phyloP scores from a whole-genome alignment of 139 green algal genomes.

The Micromonas pusilla region DNA sequence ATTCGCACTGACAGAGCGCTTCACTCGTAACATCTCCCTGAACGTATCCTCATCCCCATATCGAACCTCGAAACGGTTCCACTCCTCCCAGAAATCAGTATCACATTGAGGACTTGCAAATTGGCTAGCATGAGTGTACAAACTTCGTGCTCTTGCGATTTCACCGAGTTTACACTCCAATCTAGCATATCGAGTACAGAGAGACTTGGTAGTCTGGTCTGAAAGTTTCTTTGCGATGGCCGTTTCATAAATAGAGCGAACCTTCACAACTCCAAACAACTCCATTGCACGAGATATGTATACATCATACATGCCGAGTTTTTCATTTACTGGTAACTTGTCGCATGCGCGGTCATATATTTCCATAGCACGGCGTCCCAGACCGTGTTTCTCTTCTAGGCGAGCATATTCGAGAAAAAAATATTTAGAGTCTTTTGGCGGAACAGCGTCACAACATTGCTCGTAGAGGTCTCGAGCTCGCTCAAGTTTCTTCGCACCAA shows the following conservation, averaged over 20 bases:
- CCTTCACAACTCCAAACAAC: slow-evolving; percentile 92
- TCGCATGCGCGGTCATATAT: slow-evolving; percentile 63
- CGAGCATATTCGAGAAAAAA: slow-evolving; percentile 75
- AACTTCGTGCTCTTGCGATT: slow-evolving; percentile 86
- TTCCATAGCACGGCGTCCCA: slow-evolving; percentile 81
- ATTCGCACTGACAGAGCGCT: slow-evolving; percentile 70
- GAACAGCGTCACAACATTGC: slow-evolving; percentile 49
- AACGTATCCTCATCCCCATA: slow-evolving; percentile 76
- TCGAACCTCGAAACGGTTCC: slow-evolving; percentile 84
- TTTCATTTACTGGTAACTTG: slow-evolving; percentile 63
- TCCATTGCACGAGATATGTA: slow-evolving; percentile 80
- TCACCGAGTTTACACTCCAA: slow-evolving; percentile 87
- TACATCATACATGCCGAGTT: slow-evolving; percentile 70
- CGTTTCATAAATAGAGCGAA: slow-evolving; percentile 88
- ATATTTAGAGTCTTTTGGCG: slow-evolving; percentile 52
- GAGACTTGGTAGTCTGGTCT: slow-evolving; percentile 55
- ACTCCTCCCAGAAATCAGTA: slow-evolving; percentile 80
- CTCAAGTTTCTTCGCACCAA: slow-evolving; percentile 89
- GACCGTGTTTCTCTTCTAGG: slow-evolving; percentile 87
- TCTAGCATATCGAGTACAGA: slow-evolving; percentile 76
- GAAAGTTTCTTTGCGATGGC: slow-evolving; percentile 45
- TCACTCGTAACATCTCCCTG: slow-evolving; percentile 96
- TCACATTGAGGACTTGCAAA: slow-evolving; percentile 48
- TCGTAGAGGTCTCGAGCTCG: slow-evolving; percentile 91
- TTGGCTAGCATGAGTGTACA: slow-evolving; percentile 74